Evolutionary conservation across 768 basidiomycete genomes (phyloP).

Genomic region (Kwoniella mangroviensis): DNA sequence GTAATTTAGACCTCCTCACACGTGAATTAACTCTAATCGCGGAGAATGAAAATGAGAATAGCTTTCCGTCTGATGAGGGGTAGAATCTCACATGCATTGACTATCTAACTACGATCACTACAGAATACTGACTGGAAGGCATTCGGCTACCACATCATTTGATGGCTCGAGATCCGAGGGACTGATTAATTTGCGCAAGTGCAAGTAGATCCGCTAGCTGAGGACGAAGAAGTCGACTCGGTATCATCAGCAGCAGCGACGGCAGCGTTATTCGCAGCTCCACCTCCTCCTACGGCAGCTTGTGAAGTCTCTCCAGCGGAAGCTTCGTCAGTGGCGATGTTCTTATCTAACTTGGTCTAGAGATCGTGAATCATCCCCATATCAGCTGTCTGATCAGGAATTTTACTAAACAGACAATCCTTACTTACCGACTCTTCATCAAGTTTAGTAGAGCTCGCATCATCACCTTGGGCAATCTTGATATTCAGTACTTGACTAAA

Average conservation of each 20-base stretch:
- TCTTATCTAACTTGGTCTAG: conserved; percentile 22
- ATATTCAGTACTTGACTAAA: conserved; percentile 21
- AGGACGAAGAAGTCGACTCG: not conserved
- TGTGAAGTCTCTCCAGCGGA: conserved; percentile 11
- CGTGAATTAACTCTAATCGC: not conserved
- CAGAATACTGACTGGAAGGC: not conserved
- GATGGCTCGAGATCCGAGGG: not conserved
- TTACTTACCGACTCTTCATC: conserved; percentile 20
- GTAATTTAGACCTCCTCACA: not conserved
- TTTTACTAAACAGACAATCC: too few relatives aligned
- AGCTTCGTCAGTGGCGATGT: conserved; percentile 22
- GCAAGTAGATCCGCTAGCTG: not conserved
- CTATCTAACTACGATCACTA: not conserved
- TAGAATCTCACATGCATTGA: not conserved
- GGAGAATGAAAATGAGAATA: too few relatives aligned
- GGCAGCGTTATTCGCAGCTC: not conserved
- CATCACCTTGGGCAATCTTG: conserved; percentile 25
- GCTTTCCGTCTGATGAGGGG: too few relatives aligned
- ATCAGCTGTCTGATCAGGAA: not conserved
- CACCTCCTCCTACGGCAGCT: conserved; percentile 10
- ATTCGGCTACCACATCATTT: not conserved
- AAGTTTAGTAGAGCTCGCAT: conserved; percentile 9
- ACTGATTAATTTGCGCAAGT: conserved; percentile 1
- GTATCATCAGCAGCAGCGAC: conserved; percentile 2
- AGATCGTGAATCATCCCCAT: not conserved